Base-by-base conservation (phyloP, 192 early-diverging fungal species). In the Thamnidium elegans region DNA sequence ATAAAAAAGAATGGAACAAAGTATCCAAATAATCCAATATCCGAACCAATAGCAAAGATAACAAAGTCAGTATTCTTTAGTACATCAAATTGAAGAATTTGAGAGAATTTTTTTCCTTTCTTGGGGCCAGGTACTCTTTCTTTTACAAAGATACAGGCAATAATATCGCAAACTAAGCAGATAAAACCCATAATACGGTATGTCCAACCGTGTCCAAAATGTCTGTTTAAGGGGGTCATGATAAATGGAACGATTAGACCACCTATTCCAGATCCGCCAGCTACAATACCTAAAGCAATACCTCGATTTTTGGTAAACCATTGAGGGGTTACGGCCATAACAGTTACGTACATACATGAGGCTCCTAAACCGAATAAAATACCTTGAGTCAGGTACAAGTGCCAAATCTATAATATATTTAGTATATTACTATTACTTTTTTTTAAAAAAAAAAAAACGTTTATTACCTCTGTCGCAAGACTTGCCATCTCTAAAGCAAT, bases 221-320 rank as follows among this genome's bases (percentile, higher is more conserved):
- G 62, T 30, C 74, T 72, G 30, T 92, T 77, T 9, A 91, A 73
- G 30, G 69, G 34, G 20, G 79, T 81, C 58, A 79, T 78, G 17
- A 90, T 70, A n/a, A 81, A 80, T 1, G 84, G 75, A 63, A 89
- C 72, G n/a, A 82, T 76, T 8, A 92, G 71, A 3, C 89, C 90
- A 36, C 91, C 91, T 44, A 90, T 65, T 11, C 91, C 91, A 13
- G 81, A 77, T 4, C 91, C 91, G 47, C 86, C 60, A 21, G 76
- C 72, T 14, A 80, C 75, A 30, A 81, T 74, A 7, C 86, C 86
- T 1, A 81, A 61, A 2, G 86, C 86, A 11, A 84, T 50, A 6
- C 81, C 84, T 48, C 81, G 75, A 8, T 78, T 75, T 59, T 68
- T 79, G 17, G 78, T 77, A 71, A 84, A 86, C 82, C 82, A 86